Evolutionary conservation across 2,329 filamentous ascomycete species (phyloP).

Genomic region (Colletotrichum ledebouriae): DNA sequence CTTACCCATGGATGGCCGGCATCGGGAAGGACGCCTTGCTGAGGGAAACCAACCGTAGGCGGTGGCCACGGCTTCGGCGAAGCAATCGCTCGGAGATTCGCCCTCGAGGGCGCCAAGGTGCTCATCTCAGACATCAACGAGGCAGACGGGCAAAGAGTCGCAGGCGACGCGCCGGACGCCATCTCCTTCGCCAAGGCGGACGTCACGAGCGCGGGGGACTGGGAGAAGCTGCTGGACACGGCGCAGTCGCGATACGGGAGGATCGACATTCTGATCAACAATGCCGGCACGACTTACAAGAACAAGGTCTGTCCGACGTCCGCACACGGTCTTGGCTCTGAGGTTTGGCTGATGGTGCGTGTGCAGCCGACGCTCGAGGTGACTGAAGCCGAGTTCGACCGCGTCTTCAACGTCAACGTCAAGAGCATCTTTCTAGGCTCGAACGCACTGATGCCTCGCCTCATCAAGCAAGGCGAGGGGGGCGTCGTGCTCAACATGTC

Average conservation of each 20-base stretch:
- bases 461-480: conserved; percentile 75
- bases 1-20: too few species aligned
- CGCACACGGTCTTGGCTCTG: too few species aligned
- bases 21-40: neutral
- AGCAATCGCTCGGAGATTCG: conserved; percentile 71
- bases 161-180: conserved; percentile 44
- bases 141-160: conserved; percentile 62
- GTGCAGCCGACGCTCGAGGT: conserved; percentile 68
- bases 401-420: conserved; percentile 77
- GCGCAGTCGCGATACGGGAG: conserved; percentile 62
- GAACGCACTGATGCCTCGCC: conserved; percentile 56
- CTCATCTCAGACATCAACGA: conserved; percentile 73
- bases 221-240: conserved; percentile 63
- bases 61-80: conserved; percentile 68
- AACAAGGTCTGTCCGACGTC: conserved; percentile 59
- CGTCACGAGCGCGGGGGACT: conserved; percentile 66
- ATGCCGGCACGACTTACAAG: conserved; percentile 69
- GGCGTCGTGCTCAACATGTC: conserved; percentile 83
- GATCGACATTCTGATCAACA: conserved; percentile 72
- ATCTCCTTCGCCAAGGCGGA: conserved; percentile 60
- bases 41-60: conserved; percentile 5
- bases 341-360: too few species aligned
- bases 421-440: conserved; percentile 75
- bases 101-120: conserved; percentile 70
- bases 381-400: conserved; percentile 75